Evolutionary conservation across 2,329 filamentous ascomycete species (phyloP).

Genomic region (Aspergillus novoparasiticus): DNA sequence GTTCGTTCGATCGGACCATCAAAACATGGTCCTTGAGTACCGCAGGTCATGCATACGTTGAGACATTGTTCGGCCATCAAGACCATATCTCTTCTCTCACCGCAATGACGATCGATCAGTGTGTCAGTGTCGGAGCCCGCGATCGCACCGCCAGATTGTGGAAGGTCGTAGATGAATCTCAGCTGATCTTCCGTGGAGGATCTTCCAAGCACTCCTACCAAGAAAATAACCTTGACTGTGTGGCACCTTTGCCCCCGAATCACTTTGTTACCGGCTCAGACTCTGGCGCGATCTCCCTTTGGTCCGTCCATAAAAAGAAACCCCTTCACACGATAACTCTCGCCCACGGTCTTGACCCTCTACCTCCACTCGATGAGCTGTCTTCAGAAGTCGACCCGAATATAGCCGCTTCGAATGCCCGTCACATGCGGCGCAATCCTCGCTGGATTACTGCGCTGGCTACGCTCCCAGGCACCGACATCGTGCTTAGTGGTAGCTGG

Average conservation of each 20-base stretch:
- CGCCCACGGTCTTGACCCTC: slow-evolving; percentile 82
- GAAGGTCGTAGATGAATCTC: slow-evolving; percentile 95
- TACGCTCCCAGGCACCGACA: slow-evolving; percentile 84
- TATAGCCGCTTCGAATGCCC: slow-evolving; percentile 49
- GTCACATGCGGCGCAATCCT: slow-evolving; percentile 62
- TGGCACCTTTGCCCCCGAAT: slow-evolving; percentile 87
- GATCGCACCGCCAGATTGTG: slow-evolving; percentile 91
- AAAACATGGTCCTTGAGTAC: slow-evolving; percentile 83
- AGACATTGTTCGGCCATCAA: slow-evolving; percentile 95
- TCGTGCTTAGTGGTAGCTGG: slow-evolving; percentile 92
- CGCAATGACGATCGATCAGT: slow-evolving; percentile 81
- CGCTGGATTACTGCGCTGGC: slow-evolving; percentile 88
- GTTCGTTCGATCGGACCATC: slow-evolving; percentile 86
- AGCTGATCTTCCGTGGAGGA: slow-evolving; percentile 91
- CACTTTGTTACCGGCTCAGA: slow-evolving; percentile 93
- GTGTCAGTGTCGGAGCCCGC: slow-evolving; percentile 84
- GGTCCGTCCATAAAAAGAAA: slow-evolving; percentile 94
- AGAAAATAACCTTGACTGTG: slow-evolving; percentile 87
- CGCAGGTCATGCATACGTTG: slow-evolving; percentile 88
- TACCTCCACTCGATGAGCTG: slow-evolving; percentile 66
- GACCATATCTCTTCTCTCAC: slow-evolving; percentile 85
- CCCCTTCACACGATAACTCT: slow-evolving; percentile 76
- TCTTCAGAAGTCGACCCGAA: slow-evolving; percentile 71
- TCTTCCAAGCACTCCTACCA: slow-evolving; percentile 54
- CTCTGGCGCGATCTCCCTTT: slow-evolving; percentile 82